Percentiles rank a stretch among this genome's conserved stretches.
Conservation (phyloP, 176 grass and related monocot genomes). For the Luzula sylvatica region DNA sequence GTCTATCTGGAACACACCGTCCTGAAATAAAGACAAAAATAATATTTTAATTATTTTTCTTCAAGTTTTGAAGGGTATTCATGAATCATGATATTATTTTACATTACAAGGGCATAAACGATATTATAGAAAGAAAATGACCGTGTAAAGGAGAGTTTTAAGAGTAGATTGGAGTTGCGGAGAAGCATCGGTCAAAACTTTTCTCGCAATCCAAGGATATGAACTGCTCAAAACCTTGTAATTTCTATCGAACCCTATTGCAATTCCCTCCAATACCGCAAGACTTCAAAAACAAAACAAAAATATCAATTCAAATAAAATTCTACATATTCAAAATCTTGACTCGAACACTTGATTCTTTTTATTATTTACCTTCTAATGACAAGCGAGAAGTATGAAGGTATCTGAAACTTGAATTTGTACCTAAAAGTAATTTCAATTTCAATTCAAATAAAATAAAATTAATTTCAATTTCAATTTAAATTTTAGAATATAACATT, state of each 20-base stretch:
- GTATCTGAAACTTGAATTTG: slow-evolving; percentile 98
- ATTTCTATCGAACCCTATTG: slow-evolving; percentile 78
- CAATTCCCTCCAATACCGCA: slow-evolving; percentile 94
- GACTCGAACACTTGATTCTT: background rate
- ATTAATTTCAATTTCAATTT: background rate
- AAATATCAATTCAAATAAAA: slow-evolving; percentile 1
- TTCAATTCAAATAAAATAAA: background rate
- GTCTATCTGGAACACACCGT: slow-evolving; percentile 79
- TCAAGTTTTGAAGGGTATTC: too few species aligned
- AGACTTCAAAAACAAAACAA: slow-evolving; percentile 50
- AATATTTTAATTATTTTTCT: slow-evolving; percentile 19
- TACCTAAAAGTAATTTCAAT: slow-evolving; percentile 60
- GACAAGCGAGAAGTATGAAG: slow-evolving; percentile 96
- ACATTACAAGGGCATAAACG: slow-evolving; percentile 8
- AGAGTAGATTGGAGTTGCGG: slow-evolving; percentile 74
- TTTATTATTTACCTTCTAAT: slow-evolving; percentile 63
- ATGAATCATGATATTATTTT: too few species aligned
- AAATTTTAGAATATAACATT: slow-evolving; percentile 11
- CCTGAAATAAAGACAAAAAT: slow-evolving; percentile 36
- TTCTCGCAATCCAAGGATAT: slow-evolving; percentile 99
- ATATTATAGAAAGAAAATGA: slow-evolving; percentile 13
- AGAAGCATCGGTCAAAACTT: slow-evolving; percentile 93
- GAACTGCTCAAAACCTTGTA: slow-evolving; percentile 96
- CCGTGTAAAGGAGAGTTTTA: slow-evolving; percentile 87
- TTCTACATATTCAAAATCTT: background rate